Evolutionary conservation across 78 protist species (phyloP), one percentile per base, ranked within the genome.

Genomic region (Protostelium mycophagum): DNA sequence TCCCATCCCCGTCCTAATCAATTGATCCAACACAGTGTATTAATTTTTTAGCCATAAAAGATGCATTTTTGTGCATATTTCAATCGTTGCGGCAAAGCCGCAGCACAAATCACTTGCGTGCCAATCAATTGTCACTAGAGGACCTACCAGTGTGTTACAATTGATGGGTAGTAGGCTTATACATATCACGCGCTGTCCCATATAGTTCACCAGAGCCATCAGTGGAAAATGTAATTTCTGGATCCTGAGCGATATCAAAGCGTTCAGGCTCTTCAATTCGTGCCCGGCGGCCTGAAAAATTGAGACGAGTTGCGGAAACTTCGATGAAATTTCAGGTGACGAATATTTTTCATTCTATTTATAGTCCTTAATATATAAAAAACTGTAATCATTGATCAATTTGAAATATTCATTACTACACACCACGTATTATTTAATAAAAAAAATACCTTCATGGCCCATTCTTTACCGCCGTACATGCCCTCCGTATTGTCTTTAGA

Each of bases 151-250:
- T 0, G 95, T 93, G 36, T 87, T 35, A 0, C 90, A 51, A 0
- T 83, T 36, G 51, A 93, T 93, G n/a, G 95, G 95, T 38, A 93
- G 38, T 83, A 89, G 91, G 0, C 91, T 88, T 0, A 93, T 93
- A 29, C 88, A 91, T 36, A 85, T 90, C 34, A 93, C 84, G 36
- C 93, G 83, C 63, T 90, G 91, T 0, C 93, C 95, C 63, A 91
- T 86, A 84, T 85, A 90, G 84, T 90, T 93, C 63, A 93, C 84
- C 0, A 93, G 16, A 86, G 93, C 88, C 92, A 93, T 90, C 37
- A 93, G 38, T 31, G 95, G 95, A 10, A 93, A 90, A 86, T 93
- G 95, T 28, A 93, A 84, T 37, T 88, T 87, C 34, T 91, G 95
- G 23, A 93, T 88, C 28, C 91, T 91, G 35, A 91, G 87, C 5